phyloP scores from a whole-genome alignment of 495 filamentous ascomycete species.

The Baudoinia panamericana region DNA sequence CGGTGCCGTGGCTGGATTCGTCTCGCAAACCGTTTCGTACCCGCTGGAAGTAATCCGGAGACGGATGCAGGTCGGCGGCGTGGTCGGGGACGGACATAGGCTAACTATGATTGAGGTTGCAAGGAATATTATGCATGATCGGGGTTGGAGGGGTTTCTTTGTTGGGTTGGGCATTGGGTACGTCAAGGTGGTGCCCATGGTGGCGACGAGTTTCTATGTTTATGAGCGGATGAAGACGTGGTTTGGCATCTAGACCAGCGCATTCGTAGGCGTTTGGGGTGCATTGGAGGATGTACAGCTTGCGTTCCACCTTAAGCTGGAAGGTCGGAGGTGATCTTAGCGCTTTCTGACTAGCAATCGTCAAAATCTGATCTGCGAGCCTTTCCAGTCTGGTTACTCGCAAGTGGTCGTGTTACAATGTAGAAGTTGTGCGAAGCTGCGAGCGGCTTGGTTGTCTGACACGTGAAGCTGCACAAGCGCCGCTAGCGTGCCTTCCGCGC shows the following conservation, averaged over 20 bases:
- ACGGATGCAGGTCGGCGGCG: slow-evolving; percentile 91
- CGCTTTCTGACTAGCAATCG: too few species aligned
- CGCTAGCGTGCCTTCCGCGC: too few species aligned
- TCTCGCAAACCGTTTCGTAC: slow-evolving; percentile 84
- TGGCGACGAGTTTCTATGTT: slow-evolving; percentile 60
- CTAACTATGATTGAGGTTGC: slow-evolving; percentile 69
- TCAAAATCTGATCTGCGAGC: too few species aligned
- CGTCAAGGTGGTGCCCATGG: slow-evolving; percentile 85
- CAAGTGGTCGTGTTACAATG: too few species aligned
- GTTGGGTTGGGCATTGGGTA: slow-evolving; percentile 92
- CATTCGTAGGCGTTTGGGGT: not conserved
- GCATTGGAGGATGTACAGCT: not conserved
- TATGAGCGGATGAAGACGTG: slow-evolving; percentile 73
- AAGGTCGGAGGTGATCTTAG: too few species aligned
- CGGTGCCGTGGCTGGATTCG: slow-evolving; percentile 71
- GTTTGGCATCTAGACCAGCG: slow-evolving; percentile 57
- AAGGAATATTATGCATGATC: slow-evolving; percentile 55
- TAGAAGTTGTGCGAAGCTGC: too few species aligned
- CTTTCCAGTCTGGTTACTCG: too few species aligned
- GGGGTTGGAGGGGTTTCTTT: slow-evolving; percentile 73
- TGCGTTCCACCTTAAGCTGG: too few species aligned
- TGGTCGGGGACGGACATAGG: slow-evolving; percentile 74
- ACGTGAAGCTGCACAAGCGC: too few species aligned
- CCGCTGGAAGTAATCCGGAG: slow-evolving; percentile 84
- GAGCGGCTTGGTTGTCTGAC: too few species aligned